These are phyloP conservation scores for Echria macrotheca DNA, from an alignment of 495 filamentous ascomycete species.

Conservation along the genomic window DNA sequence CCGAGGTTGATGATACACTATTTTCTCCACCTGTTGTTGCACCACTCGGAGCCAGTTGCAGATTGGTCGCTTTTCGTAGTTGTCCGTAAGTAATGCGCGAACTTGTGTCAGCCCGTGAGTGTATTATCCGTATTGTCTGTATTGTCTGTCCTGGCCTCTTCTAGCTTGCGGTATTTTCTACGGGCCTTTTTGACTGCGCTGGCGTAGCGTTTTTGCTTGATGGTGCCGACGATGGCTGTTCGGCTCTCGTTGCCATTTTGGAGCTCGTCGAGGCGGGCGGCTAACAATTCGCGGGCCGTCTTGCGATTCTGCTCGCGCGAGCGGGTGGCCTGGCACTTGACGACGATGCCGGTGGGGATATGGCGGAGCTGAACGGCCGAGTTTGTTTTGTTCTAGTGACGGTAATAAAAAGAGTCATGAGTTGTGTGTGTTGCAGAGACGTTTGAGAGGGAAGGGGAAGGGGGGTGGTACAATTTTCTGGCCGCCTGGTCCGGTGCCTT, in stretches of 20 bases:
- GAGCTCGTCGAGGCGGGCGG: slow-evolving; percentile 66
- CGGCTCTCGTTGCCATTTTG: slow-evolving; percentile 45
- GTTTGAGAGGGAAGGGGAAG: too few species aligned
- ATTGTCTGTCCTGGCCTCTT: slow-evolving; percentile 6
- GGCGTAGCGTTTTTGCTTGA: slow-evolving; percentile 42
- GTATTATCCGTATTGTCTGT: background rate
- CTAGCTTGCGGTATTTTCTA: slow-evolving; percentile 44
- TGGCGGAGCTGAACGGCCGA: slow-evolving; percentile 94
- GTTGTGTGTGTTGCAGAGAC: too few species aligned
- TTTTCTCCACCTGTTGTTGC: slow-evolving; percentile 21
- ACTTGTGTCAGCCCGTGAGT: background rate
- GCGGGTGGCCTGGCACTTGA: slow-evolving; percentile 89
- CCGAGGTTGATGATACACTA: slow-evolving; percentile 46
- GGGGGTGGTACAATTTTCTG: slow-evolving; percentile 91
- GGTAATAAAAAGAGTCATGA: too few species aligned
- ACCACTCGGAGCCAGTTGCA: slow-evolving; percentile 12
- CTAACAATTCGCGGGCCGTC: slow-evolving; percentile 72
- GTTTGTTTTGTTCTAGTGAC: slow-evolving; percentile 84
- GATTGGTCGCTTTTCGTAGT: slow-evolving; percentile 17
- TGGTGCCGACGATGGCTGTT: slow-evolving; percentile 32
- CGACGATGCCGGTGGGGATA: slow-evolving; percentile 77
- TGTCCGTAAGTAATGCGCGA: too few species aligned
- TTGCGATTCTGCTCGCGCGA: slow-evolving; percentile 84
- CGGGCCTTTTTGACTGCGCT: slow-evolving; percentile 46
- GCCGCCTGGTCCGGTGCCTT: slow-evolving; percentile 87